Conservation (phyloP, 2,329 filamentous ascomycete genomes). For the Scedosporium dehoogii region DNA sequence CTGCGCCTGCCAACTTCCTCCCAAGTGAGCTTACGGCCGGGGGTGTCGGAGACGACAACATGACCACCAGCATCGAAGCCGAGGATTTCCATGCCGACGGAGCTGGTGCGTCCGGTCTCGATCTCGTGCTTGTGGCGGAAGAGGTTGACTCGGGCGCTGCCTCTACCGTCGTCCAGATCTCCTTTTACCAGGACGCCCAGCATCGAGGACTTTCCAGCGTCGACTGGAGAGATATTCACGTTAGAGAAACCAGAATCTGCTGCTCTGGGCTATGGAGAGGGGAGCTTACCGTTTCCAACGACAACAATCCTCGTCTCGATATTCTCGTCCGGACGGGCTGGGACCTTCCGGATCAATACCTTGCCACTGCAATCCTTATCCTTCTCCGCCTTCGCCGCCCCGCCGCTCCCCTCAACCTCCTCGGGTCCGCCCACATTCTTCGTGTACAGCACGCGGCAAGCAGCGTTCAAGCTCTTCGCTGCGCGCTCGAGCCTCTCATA, state of each 20-base stretch:
- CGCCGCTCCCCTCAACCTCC: conserved; percentile 68
- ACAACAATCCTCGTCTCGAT: conserved; percentile 96
- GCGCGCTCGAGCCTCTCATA: conserved; percentile 55
- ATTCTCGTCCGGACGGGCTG: conserved; percentile 68
- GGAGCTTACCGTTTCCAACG: conserved; percentile 69
- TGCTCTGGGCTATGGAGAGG: neutral
- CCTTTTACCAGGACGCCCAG: conserved; percentile 93
- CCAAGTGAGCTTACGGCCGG: conserved; percentile 85
- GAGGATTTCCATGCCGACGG: conserved; percentile 98
- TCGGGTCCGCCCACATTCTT: conserved; percentile 73
- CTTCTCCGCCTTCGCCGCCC: conserved; percentile 63
- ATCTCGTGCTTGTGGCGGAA: conserved; percentile 98
- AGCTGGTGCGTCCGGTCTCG: conserved; percentile 88
- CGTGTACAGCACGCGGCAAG: conserved; percentile 78
- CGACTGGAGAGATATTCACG: conserved; percentile 43
- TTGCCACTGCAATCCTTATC: conserved; percentile 76
- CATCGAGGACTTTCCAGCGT: conserved; percentile 95
- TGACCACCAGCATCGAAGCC: conserved; percentile 84
- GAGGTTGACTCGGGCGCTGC: conserved; percentile 86
- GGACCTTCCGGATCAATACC: conserved; percentile 67
- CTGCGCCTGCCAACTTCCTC: conserved; percentile 94
- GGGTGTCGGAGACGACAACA: conserved; percentile 70
- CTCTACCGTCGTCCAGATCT: conserved; percentile 85
- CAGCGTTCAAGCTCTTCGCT: conserved; percentile 55
- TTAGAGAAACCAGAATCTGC: conserved; percentile 9